phyloP scores from a whole-genome alignment of 257 asterid species.

The Anisodus tanguticus region DNA sequence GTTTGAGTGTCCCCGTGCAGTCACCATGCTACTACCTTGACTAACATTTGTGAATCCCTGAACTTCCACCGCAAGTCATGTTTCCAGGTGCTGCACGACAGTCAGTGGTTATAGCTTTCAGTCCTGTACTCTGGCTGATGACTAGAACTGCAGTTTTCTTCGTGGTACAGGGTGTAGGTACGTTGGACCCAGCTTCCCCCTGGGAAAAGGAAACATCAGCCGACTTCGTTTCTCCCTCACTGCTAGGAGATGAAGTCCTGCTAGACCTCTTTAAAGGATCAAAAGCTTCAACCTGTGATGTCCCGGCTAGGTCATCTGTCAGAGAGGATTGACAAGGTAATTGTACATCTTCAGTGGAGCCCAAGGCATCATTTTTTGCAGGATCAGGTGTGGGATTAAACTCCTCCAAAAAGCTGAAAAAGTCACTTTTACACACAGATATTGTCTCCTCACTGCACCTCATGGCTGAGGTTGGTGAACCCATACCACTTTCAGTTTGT shows the following conservation, averaged over 20 bases:
- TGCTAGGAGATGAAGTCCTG: conserved; percentile 30
- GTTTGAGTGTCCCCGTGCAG: conserved; percentile 56
- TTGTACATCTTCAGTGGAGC: conserved; percentile 28
- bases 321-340: conserved; percentile 32
- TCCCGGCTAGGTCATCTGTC: conserved; percentile 40
- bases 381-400: conserved; percentile 51
- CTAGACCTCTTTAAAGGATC: conserved; percentile 56
- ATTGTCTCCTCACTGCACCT: conserved; percentile 43
- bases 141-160: conserved; percentile 44
- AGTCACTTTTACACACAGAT: conserved; percentile 46
- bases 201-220: conserved; percentile 19
- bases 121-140: conserved; percentile 39
- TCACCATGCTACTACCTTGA: conserved; percentile 52
- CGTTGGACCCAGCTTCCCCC: conserved; percentile 32
- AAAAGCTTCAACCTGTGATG: conserved; percentile 42
- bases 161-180: conserved; percentile 41
- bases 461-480: conserved; percentile 54
- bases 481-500: conserved; percentile 48
- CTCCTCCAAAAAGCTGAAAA: conserved; percentile 55
- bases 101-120: conserved; percentile 52
- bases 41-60: conserved; percentile 62
- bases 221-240: conserved; percentile 33
- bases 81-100: conserved; percentile 68
- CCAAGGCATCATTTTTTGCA: conserved; percentile 49
- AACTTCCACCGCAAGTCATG: conserved; percentile 57